Percentiles rank a stretch among this genome's conserved stretches.
phyloP scores from a whole-genome alignment of 176 grass and related monocot species.

The Juncus effusus region DNA sequence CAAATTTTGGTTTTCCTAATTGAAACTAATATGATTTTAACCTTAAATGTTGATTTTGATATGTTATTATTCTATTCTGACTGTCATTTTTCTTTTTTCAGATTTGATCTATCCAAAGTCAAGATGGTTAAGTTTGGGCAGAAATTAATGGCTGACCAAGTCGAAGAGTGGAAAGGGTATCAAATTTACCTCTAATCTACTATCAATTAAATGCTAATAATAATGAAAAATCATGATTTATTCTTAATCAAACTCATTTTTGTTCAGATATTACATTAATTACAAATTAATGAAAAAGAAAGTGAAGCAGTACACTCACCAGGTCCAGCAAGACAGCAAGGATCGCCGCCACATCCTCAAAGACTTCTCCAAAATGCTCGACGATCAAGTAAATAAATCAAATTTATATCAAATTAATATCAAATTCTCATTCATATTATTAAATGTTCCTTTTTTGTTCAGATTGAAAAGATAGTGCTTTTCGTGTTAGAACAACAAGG shows the following conservation, averaged over 20 bases:
- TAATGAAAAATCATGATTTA: no score
- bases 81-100: conserved; percentile 28
- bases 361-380: conserved; percentile 96
- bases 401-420: conserved; percentile 7
- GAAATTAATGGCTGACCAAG: conserved; percentile 65
- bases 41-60: no score
- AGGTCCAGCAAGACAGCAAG: conserved; percentile 73
- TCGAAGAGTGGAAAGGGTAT: conserved; percentile 85
- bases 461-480: conserved; percentile 97
- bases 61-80: no score
- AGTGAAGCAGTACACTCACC: conserved; percentile 78
- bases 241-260: conserved; percentile 2
- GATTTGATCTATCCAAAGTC: conserved; percentile 35
- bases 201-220: no score
- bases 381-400: conserved; percentile 69
- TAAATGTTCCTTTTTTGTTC: conserved; percentile 20
- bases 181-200: not conserved
- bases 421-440: not conserved
- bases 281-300: conserved; percentile 99
- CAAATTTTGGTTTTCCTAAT: no score
- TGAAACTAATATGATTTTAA: no score
- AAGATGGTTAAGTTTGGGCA: conserved; percentile 92
- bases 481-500: conserved; percentile 98
- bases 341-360: conserved; percentile 72
- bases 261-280: conserved; percentile 91